These are phyloP conservation scores for Omphalotus guepiniiformis DNA, from an alignment of 768 basidiomycete species.

Conservation along the genomic window DNA sequence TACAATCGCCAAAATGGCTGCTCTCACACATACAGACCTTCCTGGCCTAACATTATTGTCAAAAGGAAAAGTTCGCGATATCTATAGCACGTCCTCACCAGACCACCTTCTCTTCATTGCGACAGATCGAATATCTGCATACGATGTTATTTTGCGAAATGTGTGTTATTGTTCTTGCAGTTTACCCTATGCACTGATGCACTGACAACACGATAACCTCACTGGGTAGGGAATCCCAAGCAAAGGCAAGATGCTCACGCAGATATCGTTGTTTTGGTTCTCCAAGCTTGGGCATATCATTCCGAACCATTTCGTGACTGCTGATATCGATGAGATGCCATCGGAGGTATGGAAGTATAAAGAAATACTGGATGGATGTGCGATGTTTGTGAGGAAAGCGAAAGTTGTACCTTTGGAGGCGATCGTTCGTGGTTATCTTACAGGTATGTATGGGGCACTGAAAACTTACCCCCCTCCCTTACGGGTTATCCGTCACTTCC, in stretches of 20 bases:
- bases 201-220: not conserved
- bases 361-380: slow-evolving; percentile 73
- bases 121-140: slow-evolving; percentile 93
- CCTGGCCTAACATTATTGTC: slow-evolving; percentile 68
- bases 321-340: slow-evolving; percentile 78
- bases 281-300: slow-evolving; percentile 71
- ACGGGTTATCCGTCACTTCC: not conserved
- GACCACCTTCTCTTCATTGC: slow-evolving; percentile 88
- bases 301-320: slow-evolving; percentile 87
- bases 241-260: slow-evolving; percentile 87
- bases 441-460: slow-evolving; percentile 49
- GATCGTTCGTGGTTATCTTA: slow-evolving; percentile 93
- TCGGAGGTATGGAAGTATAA: slow-evolving; percentile 68
- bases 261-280: slow-evolving; percentile 96
- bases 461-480: not conserved
- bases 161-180: slow-evolving; percentile 41
- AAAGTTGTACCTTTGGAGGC: slow-evolving; percentile 89
- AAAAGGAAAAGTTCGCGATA: slow-evolving; percentile 93
- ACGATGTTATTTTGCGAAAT: slow-evolving; percentile 92
- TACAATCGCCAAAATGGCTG: slow-evolving; percentile 13
- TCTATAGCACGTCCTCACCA: slow-evolving; percentile 73
- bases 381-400: slow-evolving; percentile 90
- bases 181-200: no score
- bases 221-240: slow-evolving; percentile 79
- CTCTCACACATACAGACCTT: slow-evolving; percentile 53